Percentiles rank a stretch among this genome's conserved stretches.
These are phyloP conservation scores for Chlorociboria aeruginascens DNA, from an alignment of 495 filamentous ascomycete genomes.

Conservation along the genomic window DNA sequence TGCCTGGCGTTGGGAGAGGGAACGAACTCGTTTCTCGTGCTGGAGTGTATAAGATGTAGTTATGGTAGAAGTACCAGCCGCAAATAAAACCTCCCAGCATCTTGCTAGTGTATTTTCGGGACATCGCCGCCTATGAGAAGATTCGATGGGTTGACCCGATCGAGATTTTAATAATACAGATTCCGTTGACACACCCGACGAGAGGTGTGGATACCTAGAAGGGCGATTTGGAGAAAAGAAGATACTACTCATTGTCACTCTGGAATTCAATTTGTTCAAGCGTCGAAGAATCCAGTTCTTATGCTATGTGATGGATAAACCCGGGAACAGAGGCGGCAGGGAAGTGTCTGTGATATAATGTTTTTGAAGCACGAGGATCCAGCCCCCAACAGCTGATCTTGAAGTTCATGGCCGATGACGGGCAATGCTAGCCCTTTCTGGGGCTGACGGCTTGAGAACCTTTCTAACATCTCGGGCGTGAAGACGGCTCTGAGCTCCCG, in stretches of 20 bases:
- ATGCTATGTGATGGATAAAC: background rate
- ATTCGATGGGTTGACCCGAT: background rate
- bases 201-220: background rate
- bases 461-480: background rate
- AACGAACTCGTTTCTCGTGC: slow-evolving; percentile 7
- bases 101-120: slow-evolving; percentile 5
- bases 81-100: slow-evolving; percentile 13
- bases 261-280: background rate
- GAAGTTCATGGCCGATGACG: no score
- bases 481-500: background rate
- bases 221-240: background rate
- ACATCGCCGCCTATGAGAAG: background rate
- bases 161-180: background rate
- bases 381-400: background rate
- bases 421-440: background rate
- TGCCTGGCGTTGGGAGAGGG: background rate
- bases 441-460: background rate
- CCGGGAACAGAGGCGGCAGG: background rate
- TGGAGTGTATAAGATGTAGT: slow-evolving; percentile 7
- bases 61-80: slow-evolving; percentile 1
- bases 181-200: background rate
- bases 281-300: background rate
- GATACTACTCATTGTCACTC: background rate
- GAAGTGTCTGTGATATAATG: background rate
- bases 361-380: no score